Percentiles rank a stretch among this genome's conserved stretches.
phyloP scores from a whole-genome alignment of 2,329 filamentous ascomycete genomes.

The Ophiostoma tasmaniense region DNA sequence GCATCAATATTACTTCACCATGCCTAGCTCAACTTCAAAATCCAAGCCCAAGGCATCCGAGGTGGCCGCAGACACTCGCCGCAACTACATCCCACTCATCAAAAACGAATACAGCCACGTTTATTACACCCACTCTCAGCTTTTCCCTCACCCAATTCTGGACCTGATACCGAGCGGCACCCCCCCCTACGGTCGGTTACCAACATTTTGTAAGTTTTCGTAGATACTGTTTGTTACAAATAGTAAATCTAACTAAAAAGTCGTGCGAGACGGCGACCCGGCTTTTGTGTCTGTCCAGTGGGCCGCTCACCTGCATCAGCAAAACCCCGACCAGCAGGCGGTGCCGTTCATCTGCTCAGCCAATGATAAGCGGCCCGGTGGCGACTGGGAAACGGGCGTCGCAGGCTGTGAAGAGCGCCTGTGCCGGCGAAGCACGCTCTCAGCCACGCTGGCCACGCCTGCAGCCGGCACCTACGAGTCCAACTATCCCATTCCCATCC shows the following conservation, averaged over 20 bases:
- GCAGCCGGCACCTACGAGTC: constrained; percentile 39
- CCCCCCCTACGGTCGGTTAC: constrained; percentile 28
- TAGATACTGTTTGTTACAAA: not conserved
- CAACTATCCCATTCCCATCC: constrained; percentile 65
- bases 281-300: constrained; percentile 54
- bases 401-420: constrained; percentile 63
- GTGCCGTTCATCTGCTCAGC: constrained; percentile 65
- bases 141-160: constrained; percentile 44
- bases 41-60: constrained; percentile 57
- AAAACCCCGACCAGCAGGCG: constrained; percentile 25
- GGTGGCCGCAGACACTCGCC: constrained; percentile 65
- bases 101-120: constrained; percentile 44
- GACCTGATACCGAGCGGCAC: constrained; percentile 36
- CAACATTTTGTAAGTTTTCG: constrained; percentile 33
- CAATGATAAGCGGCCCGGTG: constrained; percentile 67
- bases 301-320: constrained; percentile 25
- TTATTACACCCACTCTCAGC: constrained; percentile 51
- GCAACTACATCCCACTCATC: constrained; percentile 58
- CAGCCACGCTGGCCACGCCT: constrained; percentile 56
- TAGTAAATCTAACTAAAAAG: constrained; percentile 22
- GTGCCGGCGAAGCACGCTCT: constrained; percentile 65
- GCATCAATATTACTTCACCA: not conserved
- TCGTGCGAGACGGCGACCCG: constrained; percentile 49
- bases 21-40: constrained; percentile 17
- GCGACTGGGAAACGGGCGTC: constrained; percentile 64